These are phyloP conservation scores for Tolypocladium cylindrosporum DNA, from an alignment of 2,329 filamentous ascomycete species.

Conservation along the genomic window DNA sequence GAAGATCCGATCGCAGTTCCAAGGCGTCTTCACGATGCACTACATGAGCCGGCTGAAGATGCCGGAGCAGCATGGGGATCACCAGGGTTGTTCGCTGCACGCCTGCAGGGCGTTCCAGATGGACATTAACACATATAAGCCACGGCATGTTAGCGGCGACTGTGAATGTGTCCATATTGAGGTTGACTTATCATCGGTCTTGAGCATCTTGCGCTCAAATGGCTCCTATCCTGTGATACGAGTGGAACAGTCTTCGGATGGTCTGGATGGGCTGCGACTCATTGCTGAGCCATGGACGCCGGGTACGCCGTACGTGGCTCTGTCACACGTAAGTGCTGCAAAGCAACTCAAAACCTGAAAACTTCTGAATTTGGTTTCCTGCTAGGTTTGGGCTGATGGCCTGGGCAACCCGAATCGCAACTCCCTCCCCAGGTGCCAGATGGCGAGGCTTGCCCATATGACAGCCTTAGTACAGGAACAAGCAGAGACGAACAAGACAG, in stretches of 20 bases:
- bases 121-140: slow-evolving; percentile 14
- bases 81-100: slow-evolving; percentile 14
- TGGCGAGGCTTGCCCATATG: slow-evolving; percentile 14
- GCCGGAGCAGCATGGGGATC: slow-evolving; percentile 6
- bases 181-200: slow-evolving; percentile 8
- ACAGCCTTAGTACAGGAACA: slow-evolving; percentile 9
- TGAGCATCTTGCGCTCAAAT: slow-evolving; percentile 6
- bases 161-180: slow-evolving; percentile 13
- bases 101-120: slow-evolving; percentile 20
- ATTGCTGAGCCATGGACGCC: slow-evolving; percentile 12
- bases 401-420: slow-evolving; percentile 20
- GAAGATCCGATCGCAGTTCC: slow-evolving; percentile 13
- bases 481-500: not conserved
- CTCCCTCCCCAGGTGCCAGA: slow-evolving; percentile 19
- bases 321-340: slow-evolving; percentile 18
- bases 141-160: slow-evolving; percentile 9
- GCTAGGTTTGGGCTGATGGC: slow-evolving; percentile 24
- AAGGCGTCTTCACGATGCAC: slow-evolving; percentile 13
- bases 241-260: slow-evolving; percentile 1
- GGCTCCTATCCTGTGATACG: slow-evolving; percentile 11
- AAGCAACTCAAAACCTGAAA: no score
- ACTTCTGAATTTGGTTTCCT: not conserved
- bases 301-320: slow-evolving; percentile 18
- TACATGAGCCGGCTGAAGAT: slow-evolving; percentile 12
- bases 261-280: slow-evolving; percentile 7